Evolutionary conservation across 1,284 basidiomycete species (phyloP), one percentile per base, ranked within the genome.

Genomic region (Schizophyllum amplum): DNA sequence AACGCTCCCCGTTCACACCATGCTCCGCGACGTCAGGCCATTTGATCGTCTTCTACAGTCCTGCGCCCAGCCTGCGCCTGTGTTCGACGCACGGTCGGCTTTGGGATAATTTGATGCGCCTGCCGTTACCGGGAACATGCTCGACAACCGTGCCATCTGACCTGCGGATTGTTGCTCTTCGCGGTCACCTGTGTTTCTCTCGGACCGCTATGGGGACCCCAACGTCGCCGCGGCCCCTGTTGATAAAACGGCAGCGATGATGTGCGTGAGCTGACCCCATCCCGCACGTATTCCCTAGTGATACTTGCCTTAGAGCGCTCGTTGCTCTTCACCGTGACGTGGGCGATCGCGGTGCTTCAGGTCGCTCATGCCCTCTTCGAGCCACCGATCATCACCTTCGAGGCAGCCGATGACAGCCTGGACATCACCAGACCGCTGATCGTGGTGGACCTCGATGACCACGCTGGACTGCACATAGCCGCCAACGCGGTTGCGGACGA

Each of bases 381-480:
- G 21, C 55, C 55, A 0, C 54, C 33, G 2, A 51, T 59, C 27
- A 24, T 52, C 2, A 21, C 55, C 23, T 53, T 55, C 55, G 55
- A 56, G 5, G n/a, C 20, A 22, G 26, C 17, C n/a, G 49, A 26
- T 20, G 55, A 17, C 4, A 15, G 22, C 24, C 24, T 46, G 49
- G 56, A 56, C 17, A 53, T 56, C n/a, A n/a, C 33, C 11, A 17
- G 22, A 7, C 57, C 79, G 4, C 76, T 79, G 0, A 72, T 86
- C 26, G 68, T 82, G 26, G 68, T 81, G 25, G 78, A 81, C 17
- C 63, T 73, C 0, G 80, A 83, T 57, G 83, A 87, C 52, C 86
- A 80, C 80, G 78, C 79, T 24, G 81, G 81, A 26, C 82, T 88
- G 1, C 84, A 86, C 54, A 75, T 81, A 21, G 83, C 83, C 3